Percentiles rank a stretch among this genome's conserved stretches.
These are phyloP conservation scores for Alnus rubra DNA, from an alignment of 306 rosid genomes.

Conservation along the genomic window DNA sequence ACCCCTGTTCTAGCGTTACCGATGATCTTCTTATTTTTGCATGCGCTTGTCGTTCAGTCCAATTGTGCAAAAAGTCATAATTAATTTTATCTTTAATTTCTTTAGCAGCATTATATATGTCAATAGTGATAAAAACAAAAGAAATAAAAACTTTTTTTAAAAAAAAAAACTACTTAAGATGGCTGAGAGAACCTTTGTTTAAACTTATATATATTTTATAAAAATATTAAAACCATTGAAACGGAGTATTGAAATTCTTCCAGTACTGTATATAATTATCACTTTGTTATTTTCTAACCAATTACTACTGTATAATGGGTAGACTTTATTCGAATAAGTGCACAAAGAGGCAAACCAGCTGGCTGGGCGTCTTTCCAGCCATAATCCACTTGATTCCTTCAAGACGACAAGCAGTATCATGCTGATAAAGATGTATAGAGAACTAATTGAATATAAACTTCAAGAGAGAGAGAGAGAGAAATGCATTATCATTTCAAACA, in stretches of 20 bases:
- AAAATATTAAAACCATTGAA: neutral
- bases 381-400: neutral
- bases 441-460: no score
- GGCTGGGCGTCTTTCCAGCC: constrained; percentile 38
- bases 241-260: neutral
- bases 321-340: neutral
- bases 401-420: neutral
- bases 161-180: neutral
- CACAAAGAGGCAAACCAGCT: constrained; percentile 8
- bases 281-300: neutral
- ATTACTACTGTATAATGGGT: neutral
- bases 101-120: no score
- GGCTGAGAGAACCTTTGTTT: neutral
- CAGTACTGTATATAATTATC: neutral
- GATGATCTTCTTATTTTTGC: no score
- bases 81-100: no score
- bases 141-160: neutral
- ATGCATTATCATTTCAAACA: no score
- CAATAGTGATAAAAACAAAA: no score
- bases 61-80: no score
- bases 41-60: no score
- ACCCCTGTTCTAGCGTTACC: no score
- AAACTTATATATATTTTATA: neutral
- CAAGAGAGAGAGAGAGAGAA: no score
- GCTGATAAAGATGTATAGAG: no score